Base-by-base conservation (phyloP, 352 stramenopile species). In the Aphanomyces invadans region DNA sequence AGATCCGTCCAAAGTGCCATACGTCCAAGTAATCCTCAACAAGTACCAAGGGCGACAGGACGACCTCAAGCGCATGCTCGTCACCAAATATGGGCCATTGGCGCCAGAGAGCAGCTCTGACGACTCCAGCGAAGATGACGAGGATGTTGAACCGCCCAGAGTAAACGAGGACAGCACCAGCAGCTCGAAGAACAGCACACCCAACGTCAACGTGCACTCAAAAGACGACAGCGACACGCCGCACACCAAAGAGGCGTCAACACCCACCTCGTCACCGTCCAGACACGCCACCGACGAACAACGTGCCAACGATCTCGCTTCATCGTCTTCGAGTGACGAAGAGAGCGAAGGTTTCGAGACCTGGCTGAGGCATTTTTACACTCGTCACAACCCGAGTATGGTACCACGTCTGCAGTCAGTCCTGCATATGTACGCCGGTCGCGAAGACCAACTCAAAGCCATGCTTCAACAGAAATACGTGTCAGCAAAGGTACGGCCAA, bases 381-480 rank as follows among this genome's bases (percentile, higher is more conserved):
- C 60, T 29, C 38, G 70, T n/a, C 57, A 82, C 28, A 77, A 90
- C 19, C 80, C 77, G 52, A 74, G 74, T 5, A 88, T 87, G 46
- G 28, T 83, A 0, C 15, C 61, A 4, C 73, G 83, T 36, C 65
- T 80, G 0, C 77, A 83, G 49, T 71, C 71, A 51, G 74, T 90
- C 26, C 64, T 90, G 15, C 71, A 79, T 12, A 79, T 87, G 39
- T 90, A 88, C 65, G 75, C 72, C 15, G 78, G 77, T 3, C 73
- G 81, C 49, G 80, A 88, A 74, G 80, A 88, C 21, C 75, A 72
- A 15, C 74, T 90, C 5, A 80, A 86, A 60, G 42, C 65, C 31
- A 86, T 88, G 78, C 70, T 90, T 2, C 36, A 83, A 19, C 59
- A 69, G 25, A 90, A 90, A 52, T 88, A 90, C 65, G 61, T 42